Evolutionary conservation across 352 stramenopile genomes (phyloP), one percentile per base, ranked within the genome.

Genomic region (Globisporangium okanoganense): DNA sequence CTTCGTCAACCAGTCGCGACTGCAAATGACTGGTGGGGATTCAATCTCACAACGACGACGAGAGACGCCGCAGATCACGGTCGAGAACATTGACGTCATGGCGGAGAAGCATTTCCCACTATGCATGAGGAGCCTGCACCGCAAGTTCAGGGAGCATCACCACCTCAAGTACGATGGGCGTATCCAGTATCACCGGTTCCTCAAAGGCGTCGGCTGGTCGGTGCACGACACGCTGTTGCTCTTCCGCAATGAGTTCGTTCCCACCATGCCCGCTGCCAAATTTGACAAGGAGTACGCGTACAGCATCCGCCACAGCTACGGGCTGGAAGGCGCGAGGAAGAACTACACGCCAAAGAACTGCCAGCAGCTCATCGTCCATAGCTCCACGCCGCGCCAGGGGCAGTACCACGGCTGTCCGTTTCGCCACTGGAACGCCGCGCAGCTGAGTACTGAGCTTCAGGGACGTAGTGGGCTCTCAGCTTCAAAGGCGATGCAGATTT

Each of bases 281-380:
- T 96, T 96, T 65, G 83, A 95, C 38, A 85, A 82, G 31, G 77
- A 94, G 61, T 93, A 95, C 58, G 75, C 83, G 5, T 96, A 96
- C 57, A 78, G 91, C 64, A 94, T 96, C 56, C 86, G 86, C 14
- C 87, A 96, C 66, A 90, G 76, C 66, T 95, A 95, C 56, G 88
- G 88, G 0, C 71, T 93, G 1, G 86, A 92, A 78, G 86, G 86
- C 0, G 80, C 76, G 14, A 73, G 84, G 10, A 88, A 81, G 57
- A 76, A 92, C 52, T 95, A 94, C 62, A 48, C 67, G 18, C 82
- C 84, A 20, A 56, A 84, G 9, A 60, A 76, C 41, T 95, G 86
- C 52, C 43, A 70, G 29, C 65, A 85, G 35, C 88, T 95, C 41
- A 80, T 88, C 49, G 1, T 29, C 40, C 56, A 65, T 1, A 67